phyloP scores from a whole-genome alignment of 2,329 filamentous ascomycete genomes.

The Xylaria sp. region DNA sequence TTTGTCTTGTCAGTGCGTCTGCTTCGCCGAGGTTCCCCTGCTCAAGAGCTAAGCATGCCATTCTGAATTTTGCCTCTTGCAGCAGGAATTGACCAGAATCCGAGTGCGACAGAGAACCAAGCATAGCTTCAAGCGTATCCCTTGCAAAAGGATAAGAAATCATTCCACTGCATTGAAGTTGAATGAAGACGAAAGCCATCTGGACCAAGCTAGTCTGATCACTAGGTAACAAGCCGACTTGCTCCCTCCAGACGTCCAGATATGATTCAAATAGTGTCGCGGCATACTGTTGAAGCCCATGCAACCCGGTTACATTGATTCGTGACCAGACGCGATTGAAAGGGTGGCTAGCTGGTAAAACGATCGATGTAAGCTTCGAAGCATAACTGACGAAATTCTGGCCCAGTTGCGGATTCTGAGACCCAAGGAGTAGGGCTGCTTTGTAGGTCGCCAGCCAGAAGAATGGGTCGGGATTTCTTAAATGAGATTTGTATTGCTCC shows the following conservation, averaged over 20 bases:
- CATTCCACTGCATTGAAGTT: slow-evolving; percentile 46
- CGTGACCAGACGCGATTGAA: slow-evolving; percentile 47
- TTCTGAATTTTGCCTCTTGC: slow-evolving; percentile 44
- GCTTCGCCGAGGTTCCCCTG: slow-evolving; percentile 41
- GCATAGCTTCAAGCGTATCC: slow-evolving; percentile 40
- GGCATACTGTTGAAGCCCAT: slow-evolving; percentile 43
- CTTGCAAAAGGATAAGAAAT: slow-evolving; percentile 42
- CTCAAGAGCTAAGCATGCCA: slow-evolving; percentile 41
- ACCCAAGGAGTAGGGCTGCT: slow-evolving; percentile 45
- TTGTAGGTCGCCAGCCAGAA: slow-evolving; percentile 49
- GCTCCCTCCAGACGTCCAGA: slow-evolving; percentile 43
- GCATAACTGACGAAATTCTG: slow-evolving; percentile 46
- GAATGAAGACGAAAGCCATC: slow-evolving; percentile 47
- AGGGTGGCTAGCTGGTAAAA: slow-evolving; percentile 44
- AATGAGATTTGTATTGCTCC: slow-evolving; percentile 46
- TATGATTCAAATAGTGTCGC: slow-evolving; percentile 46
- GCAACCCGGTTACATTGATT: slow-evolving; percentile 44
- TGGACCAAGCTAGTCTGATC: slow-evolving; percentile 43
- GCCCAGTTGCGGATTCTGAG: slow-evolving; percentile 41
- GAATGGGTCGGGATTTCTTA: slow-evolving; percentile 46
- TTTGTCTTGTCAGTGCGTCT: slow-evolving; percentile 37
- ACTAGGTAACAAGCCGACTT: slow-evolving; percentile 38
- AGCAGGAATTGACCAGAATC: slow-evolving; percentile 44
- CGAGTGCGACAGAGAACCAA: slow-evolving; percentile 30
- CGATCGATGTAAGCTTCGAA: slow-evolving; percentile 42